These are phyloP conservation scores for Phytopythium vexans DNA, from an alignment of 352 stramenopile species.

Conservation along the genomic window DNA sequence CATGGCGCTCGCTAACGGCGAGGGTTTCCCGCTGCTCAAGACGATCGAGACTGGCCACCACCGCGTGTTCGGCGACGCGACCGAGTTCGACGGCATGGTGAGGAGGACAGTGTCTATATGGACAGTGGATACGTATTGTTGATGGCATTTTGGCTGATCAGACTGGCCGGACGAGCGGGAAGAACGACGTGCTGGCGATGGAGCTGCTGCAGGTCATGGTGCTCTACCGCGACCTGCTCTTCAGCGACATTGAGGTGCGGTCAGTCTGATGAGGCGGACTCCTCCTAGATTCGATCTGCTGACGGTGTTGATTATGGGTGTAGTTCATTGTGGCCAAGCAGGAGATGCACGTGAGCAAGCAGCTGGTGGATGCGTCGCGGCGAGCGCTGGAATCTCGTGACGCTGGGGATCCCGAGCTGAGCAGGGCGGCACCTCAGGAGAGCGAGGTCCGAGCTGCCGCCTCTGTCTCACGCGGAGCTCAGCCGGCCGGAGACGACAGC, in stretches of 20 bases:
- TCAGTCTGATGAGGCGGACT: not conserved
- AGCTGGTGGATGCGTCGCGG: too few relatives aligned
- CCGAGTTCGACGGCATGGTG: conserved; percentile 64
- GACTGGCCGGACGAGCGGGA: conserved; percentile 32
- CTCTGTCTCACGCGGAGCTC: too few relatives aligned
- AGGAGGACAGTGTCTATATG: conserved; percentile 3
- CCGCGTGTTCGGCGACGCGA: conserved; percentile 56
- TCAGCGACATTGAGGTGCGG: conserved; percentile 63
- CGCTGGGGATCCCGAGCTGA: too few relatives aligned
- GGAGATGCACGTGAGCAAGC: conserved; percentile 31
- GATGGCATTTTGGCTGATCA: conserved; percentile 11
- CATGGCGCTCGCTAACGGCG: conserved; percentile 31
- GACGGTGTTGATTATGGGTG: conserved; percentile 2
- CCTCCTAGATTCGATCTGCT: not conserved
- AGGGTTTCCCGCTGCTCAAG: conserved; percentile 28
- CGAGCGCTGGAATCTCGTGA: too few relatives aligned
- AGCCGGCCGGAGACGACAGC: too few relatives aligned
- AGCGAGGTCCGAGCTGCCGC: too few relatives aligned
- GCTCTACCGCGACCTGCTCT: conserved; percentile 65
- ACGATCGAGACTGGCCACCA: conserved; percentile 53
- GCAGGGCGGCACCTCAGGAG: too few relatives aligned
- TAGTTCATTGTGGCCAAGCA: conserved; percentile 53
- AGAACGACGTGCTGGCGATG: conserved; percentile 41
- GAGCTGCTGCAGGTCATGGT: conserved; percentile 54
- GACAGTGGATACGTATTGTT: not conserved